Percentiles rank a stretch among this genome's conserved stretches.
Evolutionary conservation across 192 early-diverging fungal species (phyloP).

Genomic region (Gaertneriomyces sp.): DNA sequence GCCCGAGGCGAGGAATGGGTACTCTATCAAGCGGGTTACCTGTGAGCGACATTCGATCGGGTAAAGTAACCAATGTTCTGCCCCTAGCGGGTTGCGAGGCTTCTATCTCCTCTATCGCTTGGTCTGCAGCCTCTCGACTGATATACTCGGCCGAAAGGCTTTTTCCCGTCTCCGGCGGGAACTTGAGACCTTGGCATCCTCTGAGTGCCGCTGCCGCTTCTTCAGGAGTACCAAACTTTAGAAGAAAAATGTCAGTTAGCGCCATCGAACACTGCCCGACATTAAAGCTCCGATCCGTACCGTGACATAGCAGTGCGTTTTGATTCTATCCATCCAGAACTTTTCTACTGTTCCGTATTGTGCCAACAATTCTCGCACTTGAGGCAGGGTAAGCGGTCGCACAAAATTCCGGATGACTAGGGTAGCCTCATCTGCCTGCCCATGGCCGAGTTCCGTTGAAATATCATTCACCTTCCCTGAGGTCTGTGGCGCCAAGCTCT

Average conservation of each 20-base stretch:
- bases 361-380: conserved; percentile 22
- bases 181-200: conserved; percentile 23
- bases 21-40: not conserved
- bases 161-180: conserved; percentile 24
- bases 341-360: conserved; percentile 25
- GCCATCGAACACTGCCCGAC: not conserved
- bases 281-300: conserved; percentile 22
- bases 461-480: not conserved
- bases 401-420: conserved; percentile 31
- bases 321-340: conserved; percentile 51
- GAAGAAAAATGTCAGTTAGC: not conserved
- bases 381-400: conserved; percentile 30
- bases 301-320: conserved; percentile 41
- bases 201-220: conserved; percentile 12
- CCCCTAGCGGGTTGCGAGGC: not conserved
- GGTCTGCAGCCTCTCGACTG: conserved; percentile 4
- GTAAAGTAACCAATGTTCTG: not conserved
- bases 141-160: conserved; percentile 13
- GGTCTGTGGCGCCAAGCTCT: not conserved
- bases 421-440: not conserved
- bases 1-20: not conserved
- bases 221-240: conserved; percentile 20
- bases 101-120: conserved; percentile 16
- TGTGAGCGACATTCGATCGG: not conserved
- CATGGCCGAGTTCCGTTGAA: no score